A percentile compares a stretch with the other conserved stretches of the same genome.
Evolutionary conservation across 257 asterid genomes (phyloP).

Genomic region (Nicotiana undulata): DNA sequence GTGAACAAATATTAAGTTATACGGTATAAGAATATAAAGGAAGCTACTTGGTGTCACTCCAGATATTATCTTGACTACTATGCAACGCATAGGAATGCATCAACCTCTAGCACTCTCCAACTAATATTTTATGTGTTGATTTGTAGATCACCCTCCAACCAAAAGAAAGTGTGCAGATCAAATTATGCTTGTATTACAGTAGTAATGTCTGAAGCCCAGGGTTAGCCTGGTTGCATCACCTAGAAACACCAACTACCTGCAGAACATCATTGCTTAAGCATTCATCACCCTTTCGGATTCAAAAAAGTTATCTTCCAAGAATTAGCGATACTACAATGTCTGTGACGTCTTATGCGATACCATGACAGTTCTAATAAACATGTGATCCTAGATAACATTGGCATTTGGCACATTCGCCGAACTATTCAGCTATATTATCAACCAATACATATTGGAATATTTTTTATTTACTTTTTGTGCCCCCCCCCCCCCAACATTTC

Average conservation of each 20-base stretch:
- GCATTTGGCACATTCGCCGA: background rate
- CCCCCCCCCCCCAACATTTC: background rate
- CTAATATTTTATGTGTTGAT: background rate
- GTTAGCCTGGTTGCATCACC: background rate
- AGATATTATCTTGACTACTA: background rate
- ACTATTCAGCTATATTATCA: background rate
- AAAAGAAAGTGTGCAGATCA: background rate
- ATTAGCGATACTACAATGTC: background rate
- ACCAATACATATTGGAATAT: background rate
- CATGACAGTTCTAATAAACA: background rate
- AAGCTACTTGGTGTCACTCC: background rate
- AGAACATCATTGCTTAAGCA: background rate
- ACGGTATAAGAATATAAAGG: background rate
- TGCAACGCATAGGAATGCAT: background rate
- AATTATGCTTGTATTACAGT: background rate
- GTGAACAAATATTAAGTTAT: background rate
- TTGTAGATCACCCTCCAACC: background rate
- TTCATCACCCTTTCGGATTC: background rate
- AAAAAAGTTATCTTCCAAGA: background rate
- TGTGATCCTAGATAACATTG: background rate
- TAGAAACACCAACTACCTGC: background rate
- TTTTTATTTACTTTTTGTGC: background rate
- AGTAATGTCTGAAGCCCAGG: background rate
- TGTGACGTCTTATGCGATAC: background rate
- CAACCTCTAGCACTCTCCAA: background rate